These are phyloP conservation scores for Aureobasidium sp. DNA, from an alignment of 2,329 filamentous ascomycete genomes.

Conservation along the genomic window DNA sequence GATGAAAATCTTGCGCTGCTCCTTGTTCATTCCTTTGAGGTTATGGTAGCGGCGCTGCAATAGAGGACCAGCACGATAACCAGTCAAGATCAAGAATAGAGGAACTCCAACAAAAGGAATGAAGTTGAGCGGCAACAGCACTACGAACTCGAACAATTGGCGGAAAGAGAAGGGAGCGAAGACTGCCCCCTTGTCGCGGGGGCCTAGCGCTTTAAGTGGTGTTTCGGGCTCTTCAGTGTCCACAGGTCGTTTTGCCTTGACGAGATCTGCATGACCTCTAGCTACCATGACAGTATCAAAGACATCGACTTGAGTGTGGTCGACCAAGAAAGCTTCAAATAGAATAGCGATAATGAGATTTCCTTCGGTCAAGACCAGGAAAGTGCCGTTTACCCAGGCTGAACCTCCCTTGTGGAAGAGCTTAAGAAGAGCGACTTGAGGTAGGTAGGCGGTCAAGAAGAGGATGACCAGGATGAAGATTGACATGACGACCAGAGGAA, in stretches of 20 bases:
- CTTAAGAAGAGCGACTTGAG: slow-evolving; percentile 79
- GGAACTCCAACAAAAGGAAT: slow-evolving; percentile 77
- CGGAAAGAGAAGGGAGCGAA: slow-evolving; percentile 85
- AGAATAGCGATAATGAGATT: slow-evolving; percentile 54
- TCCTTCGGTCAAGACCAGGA: slow-evolving; percentile 68
- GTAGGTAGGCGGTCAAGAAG: slow-evolving; percentile 81
- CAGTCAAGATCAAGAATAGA: slow-evolving; percentile 80
- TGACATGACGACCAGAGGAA: slow-evolving; percentile 77
- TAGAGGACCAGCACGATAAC: slow-evolving; percentile 77
- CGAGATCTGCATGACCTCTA: slow-evolving; percentile 60
- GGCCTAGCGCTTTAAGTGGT: slow-evolving; percentile 73
- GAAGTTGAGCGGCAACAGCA: slow-evolving; percentile 66
- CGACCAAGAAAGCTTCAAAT: slow-evolving; percentile 49
- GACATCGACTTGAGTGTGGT: slow-evolving; percentile 67
- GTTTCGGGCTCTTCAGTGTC: slow-evolving; percentile 65
- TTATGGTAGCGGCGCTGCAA: slow-evolving; percentile 89
- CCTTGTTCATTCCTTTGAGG: slow-evolving; percentile 65
- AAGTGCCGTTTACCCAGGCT: slow-evolving; percentile 84
- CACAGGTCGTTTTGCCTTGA: slow-evolving; percentile 53
- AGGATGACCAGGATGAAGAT: slow-evolving; percentile 75
- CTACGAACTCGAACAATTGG: slow-evolving; percentile 80
- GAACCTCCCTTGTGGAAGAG: slow-evolving; percentile 74
- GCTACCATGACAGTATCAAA: slow-evolving; percentile 79
- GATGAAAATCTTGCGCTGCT: slow-evolving; percentile 65
- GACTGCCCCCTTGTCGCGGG: slow-evolving; percentile 65